Conservation (phyloP, 148 eudicot species). For the Fagopyrum tataricum region DNA sequence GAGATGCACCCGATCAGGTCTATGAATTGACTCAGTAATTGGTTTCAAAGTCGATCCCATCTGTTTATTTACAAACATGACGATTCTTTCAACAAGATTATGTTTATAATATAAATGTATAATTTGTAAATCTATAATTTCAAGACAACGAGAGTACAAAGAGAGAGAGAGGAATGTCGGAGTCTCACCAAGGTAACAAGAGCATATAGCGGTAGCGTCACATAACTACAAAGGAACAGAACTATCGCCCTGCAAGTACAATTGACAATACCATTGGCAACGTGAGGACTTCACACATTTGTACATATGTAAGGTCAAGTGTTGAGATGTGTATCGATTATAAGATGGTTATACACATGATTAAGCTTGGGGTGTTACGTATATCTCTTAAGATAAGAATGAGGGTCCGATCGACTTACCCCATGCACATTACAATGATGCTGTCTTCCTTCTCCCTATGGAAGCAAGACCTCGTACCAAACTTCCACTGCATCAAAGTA, state of each 20-base stretch:
- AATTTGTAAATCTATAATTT: too few relatives aligned
- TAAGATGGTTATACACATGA: too few relatives aligned
- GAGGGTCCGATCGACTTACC: too few relatives aligned
- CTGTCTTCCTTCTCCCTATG: conserved; percentile 28
- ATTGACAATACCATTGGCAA: too few relatives aligned
- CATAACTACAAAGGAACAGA: conserved; percentile 51
- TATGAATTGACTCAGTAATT: not conserved
- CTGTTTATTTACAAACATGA: not conserved
- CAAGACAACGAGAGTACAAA: too few relatives aligned
- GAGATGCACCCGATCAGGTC: not conserved
- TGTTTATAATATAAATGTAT: too few relatives aligned
- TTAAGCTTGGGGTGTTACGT: too few relatives aligned
- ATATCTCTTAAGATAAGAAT: too few relatives aligned
- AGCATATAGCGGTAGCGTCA: conserved; percentile 56
- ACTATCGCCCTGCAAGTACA: conserved; percentile 27
- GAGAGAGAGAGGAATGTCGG: not conserved
- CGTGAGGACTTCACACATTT: too few relatives aligned
- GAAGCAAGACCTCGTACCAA: conserved; percentile 31
- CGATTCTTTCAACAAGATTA: too few relatives aligned
- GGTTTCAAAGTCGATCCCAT: conserved; percentile 8
- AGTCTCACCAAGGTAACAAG: conserved; percentile 43
- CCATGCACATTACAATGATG: conserved; percentile 30
- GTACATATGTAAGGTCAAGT: too few relatives aligned
- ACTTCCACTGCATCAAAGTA: conserved; percentile 26
- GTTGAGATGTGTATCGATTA: too few relatives aligned